Evolutionary conservation across 2,329 filamentous ascomycete species (phyloP).

Genomic region (Xylaria hypoxylon): DNA sequence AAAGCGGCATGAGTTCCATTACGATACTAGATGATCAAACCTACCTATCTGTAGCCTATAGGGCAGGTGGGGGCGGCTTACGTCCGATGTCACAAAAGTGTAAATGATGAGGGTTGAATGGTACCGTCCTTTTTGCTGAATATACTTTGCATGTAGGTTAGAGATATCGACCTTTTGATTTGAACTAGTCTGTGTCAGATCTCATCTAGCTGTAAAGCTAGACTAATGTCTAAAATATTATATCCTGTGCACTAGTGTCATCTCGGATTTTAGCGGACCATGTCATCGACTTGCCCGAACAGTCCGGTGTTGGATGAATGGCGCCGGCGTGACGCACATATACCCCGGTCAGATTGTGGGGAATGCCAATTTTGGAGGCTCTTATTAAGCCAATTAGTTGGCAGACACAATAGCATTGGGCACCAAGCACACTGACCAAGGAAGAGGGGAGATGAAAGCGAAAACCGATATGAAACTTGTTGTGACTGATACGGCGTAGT

Average conservation of each 20-base stretch:
- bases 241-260: constrained; percentile 9
- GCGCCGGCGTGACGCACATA: constrained; percentile 36
- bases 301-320: constrained; percentile 22
- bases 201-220: too few species aligned
- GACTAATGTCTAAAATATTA: background rate
- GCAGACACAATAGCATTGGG: constrained; percentile 34
- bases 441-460: constrained; percentile 28
- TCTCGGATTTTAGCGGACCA: constrained; percentile 36
- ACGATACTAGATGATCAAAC: too few species aligned
- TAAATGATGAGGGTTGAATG: too few species aligned
- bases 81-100: too few species aligned
- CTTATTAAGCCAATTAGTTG: constrained; percentile 26
- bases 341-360: constrained; percentile 26
- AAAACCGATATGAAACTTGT: constrained; percentile 26
- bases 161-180: too few species aligned
- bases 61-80: too few species aligned
- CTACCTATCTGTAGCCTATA: too few species aligned
- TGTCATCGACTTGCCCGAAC: constrained; percentile 23
- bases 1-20: too few species aligned
- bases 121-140: too few species aligned
- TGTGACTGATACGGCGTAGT: background rate
- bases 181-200: background rate
- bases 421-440: too few species aligned
- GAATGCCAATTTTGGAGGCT: constrained; percentile 27
- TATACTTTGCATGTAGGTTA: too few species aligned